Evolutionary conservation across 257 asterid genomes (phyloP).

Genomic region (Knoxia roxburghii): DNA sequence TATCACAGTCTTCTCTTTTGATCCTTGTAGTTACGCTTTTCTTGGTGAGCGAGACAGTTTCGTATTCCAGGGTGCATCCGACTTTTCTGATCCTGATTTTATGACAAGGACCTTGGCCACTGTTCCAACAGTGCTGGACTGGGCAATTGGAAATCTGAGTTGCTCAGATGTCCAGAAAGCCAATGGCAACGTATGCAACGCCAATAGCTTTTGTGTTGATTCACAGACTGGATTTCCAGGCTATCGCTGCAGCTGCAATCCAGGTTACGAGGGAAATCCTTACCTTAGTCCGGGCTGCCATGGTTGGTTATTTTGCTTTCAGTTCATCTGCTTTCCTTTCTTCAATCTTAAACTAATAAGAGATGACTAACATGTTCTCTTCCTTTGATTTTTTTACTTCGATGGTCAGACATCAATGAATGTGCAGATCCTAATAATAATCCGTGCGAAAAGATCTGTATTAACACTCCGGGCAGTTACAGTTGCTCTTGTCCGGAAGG

Average conservation of each 20-base stretch:
- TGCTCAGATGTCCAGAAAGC: constrained; percentile 32
- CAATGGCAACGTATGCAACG: constrained; percentile 25
- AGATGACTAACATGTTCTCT: too few species aligned
- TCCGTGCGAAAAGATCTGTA: constrained; percentile 40
- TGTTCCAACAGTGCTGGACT: constrained; percentile 53
- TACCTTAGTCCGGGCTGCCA: constrained; percentile 32
- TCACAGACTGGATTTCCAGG: constrained; percentile 41
- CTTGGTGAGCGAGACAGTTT: constrained; percentile 42
- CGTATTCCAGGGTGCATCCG: constrained; percentile 18
- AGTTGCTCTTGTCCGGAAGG: constrained; percentile 49
- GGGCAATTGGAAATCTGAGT: constrained; percentile 48
- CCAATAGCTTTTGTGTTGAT: constrained; percentile 41
- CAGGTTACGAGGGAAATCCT: constrained; percentile 62
- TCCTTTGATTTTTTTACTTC: too few species aligned
- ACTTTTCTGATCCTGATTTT: constrained; percentile 28
- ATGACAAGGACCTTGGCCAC: constrained; percentile 17
- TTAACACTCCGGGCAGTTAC: constrained; percentile 30
- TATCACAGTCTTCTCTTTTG: constrained; percentile 18
- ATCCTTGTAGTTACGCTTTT: constrained; percentile 44
- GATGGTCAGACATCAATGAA: constrained; percentile 42
- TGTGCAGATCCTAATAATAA: constrained; percentile 23
- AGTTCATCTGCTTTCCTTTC: too few species aligned
- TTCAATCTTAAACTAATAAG: too few species aligned
- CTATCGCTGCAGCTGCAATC: constrained; percentile 40
- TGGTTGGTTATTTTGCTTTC: constrained; percentile 15